These are phyloP conservation scores for Ganoderma boninense DNA, from an alignment of 1,284 basidiomycete species.

Conservation along the genomic window DNA sequence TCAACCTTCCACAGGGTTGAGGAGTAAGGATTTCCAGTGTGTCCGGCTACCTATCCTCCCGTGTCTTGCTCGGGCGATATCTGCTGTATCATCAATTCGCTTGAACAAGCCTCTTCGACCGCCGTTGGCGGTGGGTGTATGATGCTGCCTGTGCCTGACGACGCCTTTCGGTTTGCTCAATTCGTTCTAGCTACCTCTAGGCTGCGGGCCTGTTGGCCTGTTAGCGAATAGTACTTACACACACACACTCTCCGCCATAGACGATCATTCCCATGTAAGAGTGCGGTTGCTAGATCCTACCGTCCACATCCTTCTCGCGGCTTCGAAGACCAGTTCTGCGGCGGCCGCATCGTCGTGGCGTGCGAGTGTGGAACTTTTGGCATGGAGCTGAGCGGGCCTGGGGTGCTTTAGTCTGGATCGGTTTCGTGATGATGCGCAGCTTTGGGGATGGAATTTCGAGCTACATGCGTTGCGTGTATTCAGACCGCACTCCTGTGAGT, in stretches of 20 bases:
- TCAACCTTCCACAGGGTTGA: neutral
- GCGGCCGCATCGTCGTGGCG: constrained; percentile 4
- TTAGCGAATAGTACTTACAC: neutral
- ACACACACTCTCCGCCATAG: neutral
- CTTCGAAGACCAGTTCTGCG: neutral
- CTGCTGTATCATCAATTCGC: neutral
- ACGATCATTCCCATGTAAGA: neutral
- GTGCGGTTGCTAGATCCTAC: neutral
- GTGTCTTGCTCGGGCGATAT: neutral
- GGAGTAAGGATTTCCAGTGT: neutral
- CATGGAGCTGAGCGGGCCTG: neutral
- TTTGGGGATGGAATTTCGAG: neutral
- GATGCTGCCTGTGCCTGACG: neutral
- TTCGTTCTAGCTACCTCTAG: neutral
- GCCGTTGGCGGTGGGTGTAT: neutral
- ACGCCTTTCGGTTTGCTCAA: neutral
- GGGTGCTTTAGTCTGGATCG: neutral
- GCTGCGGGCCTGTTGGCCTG: neutral
- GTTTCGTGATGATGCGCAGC: neutral
- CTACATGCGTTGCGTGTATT: neutral
- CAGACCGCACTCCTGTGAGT: neutral
- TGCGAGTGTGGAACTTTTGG: constrained; percentile 9
- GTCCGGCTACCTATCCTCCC: neutral
- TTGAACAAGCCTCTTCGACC: neutral
- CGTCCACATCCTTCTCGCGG: neutral